Base-by-base conservation (phyloP, 345 rosid genomes). In the Leavenworthia alabamica region DNA sequence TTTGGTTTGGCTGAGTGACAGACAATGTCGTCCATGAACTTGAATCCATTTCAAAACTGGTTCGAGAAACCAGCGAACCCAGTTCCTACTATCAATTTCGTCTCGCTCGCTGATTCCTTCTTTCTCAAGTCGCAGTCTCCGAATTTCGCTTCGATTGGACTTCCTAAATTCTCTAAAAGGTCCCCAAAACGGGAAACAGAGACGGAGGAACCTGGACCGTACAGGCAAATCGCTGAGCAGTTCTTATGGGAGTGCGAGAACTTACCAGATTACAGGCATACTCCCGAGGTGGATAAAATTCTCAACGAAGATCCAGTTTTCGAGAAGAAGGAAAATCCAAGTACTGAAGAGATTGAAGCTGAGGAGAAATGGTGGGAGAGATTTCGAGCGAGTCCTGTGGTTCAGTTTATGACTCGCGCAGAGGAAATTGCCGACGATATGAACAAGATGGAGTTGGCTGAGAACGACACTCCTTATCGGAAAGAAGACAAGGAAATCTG, bases 31-130 rank as follows among this genome's bases (percentile, higher is more conserved):
- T 84, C 95, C 0, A 66, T 86, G 66, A 85, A 81, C 79, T 88
- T 86, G 66, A 84, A 81, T 72, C 86, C 89, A 70, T 91, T 88
- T 31, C 89, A 80, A 16, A 82, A 75, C 54, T 86, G 95, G 95
- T 86, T 91, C 78, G 73, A 71, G 20, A 91, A 83, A 66, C 86
- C 94, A 14, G 77, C 75, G 11, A 85, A 80, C 27, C 84, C 97
- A 8, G 77, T 83, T 31, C 81, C 82, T 33, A 68, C 77, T 55
- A 20, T 83, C 32, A 83, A 82, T 47, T 74, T 82, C 64, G 62
- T 70, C 42, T 73, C 84, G 2, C 54, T 75, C 24, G 44, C 75
- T n/a, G 79, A 68, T 4, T 51, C 78, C 11, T 78, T 77, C 70
- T 67, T 42, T 55, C 57, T 23, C 62, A 58, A 69, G 47, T 44